phyloP scores from a whole-genome alignment of 306 rosid genomes.

The Cicer chorassanicum region DNA sequence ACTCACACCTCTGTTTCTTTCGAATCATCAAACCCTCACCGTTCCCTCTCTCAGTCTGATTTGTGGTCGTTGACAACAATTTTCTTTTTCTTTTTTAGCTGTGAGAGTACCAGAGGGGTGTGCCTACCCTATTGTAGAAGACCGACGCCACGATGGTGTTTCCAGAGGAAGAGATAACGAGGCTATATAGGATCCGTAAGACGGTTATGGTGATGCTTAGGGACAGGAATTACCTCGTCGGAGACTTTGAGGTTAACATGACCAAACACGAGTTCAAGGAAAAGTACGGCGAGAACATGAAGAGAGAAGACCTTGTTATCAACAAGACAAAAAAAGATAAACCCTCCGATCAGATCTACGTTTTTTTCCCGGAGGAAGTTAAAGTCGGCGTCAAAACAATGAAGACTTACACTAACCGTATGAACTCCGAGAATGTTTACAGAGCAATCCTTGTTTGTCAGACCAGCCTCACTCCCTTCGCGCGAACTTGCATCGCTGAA shows the following conservation, averaged over 20 bases:
- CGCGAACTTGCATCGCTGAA: neutral
- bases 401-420: constrained; percentile 1
- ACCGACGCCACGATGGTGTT: neutral
- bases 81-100: too few relatives aligned
- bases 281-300: constrained; percentile 26
- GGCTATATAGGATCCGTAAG: constrained; percentile 1
- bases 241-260: constrained; percentile 18
- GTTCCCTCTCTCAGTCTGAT: too few relatives aligned
- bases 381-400: neutral
- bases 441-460: constrained; percentile 26
- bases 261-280: neutral
- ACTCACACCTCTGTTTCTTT: too few relatives aligned
- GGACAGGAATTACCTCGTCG: constrained; percentile 16
- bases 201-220: constrained; percentile 17
- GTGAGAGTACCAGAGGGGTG: too few relatives aligned
- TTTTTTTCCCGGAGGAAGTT: neutral
- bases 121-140: too few relatives aligned
- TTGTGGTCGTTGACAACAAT: too few relatives aligned
- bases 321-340: constrained; percentile 19
- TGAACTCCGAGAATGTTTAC: constrained; percentile 2
- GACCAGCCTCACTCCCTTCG: constrained; percentile 2
- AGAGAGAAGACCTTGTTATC: constrained; percentile 9
- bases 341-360: constrained; percentile 23
- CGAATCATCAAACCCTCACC: too few relatives aligned
- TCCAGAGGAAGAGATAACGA: neutral